A percentile compares a stretch with the other conserved stretches of the same genome.
Evolutionary conservation across 1,139 yeast species (phyloP).

Genomic region (Yamadazyma sp.): DNA sequence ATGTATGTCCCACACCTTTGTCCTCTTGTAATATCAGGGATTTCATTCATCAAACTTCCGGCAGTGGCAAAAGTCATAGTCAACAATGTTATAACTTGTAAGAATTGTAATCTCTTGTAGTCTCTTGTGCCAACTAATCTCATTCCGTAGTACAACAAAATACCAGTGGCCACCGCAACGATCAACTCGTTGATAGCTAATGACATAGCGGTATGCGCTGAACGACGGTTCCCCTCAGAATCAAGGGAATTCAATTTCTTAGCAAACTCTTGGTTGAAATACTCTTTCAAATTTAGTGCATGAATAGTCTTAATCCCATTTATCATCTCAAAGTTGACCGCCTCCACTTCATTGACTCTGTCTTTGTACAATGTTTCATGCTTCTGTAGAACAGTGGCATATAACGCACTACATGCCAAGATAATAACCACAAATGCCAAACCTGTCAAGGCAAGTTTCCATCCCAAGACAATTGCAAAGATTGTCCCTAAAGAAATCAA

Average conservation of each 20-base stretch:
- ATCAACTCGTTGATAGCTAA: conserved; percentile 56
- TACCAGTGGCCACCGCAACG: conserved; percentile 62
- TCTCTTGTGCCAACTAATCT: conserved; percentile 55
- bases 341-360: conserved; percentile 54
- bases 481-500: conserved; percentile 60
- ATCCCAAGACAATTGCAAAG: conserved; percentile 82
- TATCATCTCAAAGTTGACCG: conserved; percentile 57
- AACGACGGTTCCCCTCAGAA: conserved; percentile 44
- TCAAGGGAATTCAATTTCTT: conserved; percentile 26
- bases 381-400: conserved; percentile 50
- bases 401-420: conserved; percentile 47
- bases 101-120: conserved; percentile 55
- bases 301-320: conserved; percentile 63
- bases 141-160: conserved; percentile 77
- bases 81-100: conserved; percentile 71
- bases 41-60: conserved; percentile 54
- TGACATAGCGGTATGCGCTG: conserved; percentile 63
- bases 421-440: conserved; percentile 70
- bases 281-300: conserved; percentile 49
- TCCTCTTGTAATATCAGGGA: conserved; percentile 80
- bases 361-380: conserved; percentile 63
- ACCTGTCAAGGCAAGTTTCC: conserved; percentile 85
- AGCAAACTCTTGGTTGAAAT: conserved; percentile 43
- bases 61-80: conserved; percentile 73
- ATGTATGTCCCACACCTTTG: conserved; percentile 66